Evolutionary conservation across 768 basidiomycete genomes (phyloP).

Genomic region (Trametes cinnabarina): DNA sequence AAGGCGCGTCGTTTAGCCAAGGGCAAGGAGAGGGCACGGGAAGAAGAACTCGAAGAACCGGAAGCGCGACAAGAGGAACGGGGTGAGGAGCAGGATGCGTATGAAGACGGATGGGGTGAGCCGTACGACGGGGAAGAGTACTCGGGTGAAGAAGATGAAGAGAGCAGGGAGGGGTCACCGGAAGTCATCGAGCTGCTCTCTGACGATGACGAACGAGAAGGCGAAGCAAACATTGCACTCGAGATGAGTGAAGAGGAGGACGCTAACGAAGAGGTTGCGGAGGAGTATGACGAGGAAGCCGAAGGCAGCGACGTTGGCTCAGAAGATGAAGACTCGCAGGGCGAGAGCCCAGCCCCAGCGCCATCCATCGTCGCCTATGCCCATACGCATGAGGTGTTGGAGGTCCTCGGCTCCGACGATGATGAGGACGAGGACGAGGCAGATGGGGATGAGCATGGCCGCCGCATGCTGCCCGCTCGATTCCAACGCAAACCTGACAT

Average conservation of each 20-base stretch:
- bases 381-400: background rate
- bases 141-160: constrained; percentile 33
- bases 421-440: constrained; percentile 4
- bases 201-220: constrained; percentile 17
- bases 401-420: constrained; percentile 13
- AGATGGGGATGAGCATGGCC: background rate
- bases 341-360: constrained; percentile 1
- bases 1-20: constrained; percentile 55
- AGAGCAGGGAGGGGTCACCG: constrained; percentile 29
- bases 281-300: background rate
- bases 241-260: background rate
- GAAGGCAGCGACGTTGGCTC: constrained; percentile 11
- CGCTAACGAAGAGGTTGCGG: background rate
- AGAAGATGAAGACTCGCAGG: background rate
- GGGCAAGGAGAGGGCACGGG: constrained; percentile 61
- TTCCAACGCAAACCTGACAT: constrained; percentile 13
- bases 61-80: constrained; percentile 30
- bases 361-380: background rate
- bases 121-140: constrained; percentile 23
- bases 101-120: constrained; percentile 19
- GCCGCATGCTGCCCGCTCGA: constrained; percentile 4
- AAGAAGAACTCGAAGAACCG: constrained; percentile 49
- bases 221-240: no score
- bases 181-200: constrained; percentile 29
- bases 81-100: constrained; percentile 17